Conservation (phyloP, 371 early-diverging fungal genomes). For the Smittium culicis region DNA sequence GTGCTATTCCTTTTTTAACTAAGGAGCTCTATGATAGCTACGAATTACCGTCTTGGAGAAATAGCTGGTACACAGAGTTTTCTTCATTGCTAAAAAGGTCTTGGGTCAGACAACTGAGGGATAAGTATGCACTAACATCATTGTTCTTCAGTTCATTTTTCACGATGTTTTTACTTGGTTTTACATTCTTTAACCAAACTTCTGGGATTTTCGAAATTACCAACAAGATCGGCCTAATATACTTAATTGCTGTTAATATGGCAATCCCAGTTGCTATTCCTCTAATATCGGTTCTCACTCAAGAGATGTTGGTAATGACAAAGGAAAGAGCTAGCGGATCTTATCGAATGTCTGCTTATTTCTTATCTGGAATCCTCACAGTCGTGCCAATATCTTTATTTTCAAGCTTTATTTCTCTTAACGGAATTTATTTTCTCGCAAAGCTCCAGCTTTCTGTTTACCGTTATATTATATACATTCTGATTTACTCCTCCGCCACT, state of each 20-base stretch:
- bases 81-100: conserved; percentile 19
- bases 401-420: conserved; percentile 48
- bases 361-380: conserved; percentile 44
- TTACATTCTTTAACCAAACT: conserved; percentile 54
- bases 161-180: conserved; percentile 39
- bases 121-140: conserved; percentile 15
- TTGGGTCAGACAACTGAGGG: conserved; percentile 24
- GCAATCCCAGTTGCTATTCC: conserved; percentile 48
- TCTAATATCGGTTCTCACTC: conserved; percentile 56
- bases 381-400: conserved; percentile 35
- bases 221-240: conserved; percentile 56
- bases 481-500: conserved; percentile 12
- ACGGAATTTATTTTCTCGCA: conserved; percentile 25
- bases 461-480: conserved; percentile 25
- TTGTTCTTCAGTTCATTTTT: conserved; percentile 13
- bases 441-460: conserved; percentile 22
- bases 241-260: conserved; percentile 48
- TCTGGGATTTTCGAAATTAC: conserved; percentile 44
- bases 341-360: conserved; percentile 56
- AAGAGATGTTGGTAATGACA: conserved; percentile 51
- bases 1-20: conserved; percentile 3
- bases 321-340: conserved; percentile 56
- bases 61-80: conserved; percentile 23
- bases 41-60: conserved; percentile 7
- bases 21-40: background rate